Evolutionary conservation across 768 basidiomycete species (phyloP).

Genomic region (Pleurotus citrinopileatus): DNA sequence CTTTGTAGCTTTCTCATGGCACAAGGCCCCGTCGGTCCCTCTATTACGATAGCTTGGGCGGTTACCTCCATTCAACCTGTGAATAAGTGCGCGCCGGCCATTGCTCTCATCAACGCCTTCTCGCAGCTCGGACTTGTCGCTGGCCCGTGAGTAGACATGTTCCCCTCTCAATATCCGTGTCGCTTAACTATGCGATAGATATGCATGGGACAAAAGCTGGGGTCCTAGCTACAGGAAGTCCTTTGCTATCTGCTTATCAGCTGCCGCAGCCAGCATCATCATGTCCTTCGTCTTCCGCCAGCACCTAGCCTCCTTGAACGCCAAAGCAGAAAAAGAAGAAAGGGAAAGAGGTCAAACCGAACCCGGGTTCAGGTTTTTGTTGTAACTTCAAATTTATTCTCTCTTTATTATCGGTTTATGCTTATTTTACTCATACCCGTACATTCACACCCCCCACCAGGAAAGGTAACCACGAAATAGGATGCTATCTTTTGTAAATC

Average conservation of each 20-base stretch:
- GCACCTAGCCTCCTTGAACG: conserved; percentile 38
- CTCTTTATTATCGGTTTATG: neutral
- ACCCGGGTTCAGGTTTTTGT: conserved; percentile 1
- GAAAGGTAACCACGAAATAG: neutral
- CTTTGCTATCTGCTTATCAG: conserved; percentile 71
- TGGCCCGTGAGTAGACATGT: conserved; percentile 9
- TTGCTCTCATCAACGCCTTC: conserved; percentile 8
- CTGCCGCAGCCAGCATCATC: conserved; percentile 45
- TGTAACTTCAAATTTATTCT: neutral
- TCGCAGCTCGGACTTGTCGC: conserved; percentile 5
- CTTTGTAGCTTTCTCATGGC: conserved; percentile 7
- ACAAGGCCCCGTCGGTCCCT: neutral
- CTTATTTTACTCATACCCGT: neutral
- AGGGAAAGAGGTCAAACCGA: conserved; percentile 4
- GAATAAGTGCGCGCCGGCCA: neutral
- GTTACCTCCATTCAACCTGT: conserved; percentile 29
- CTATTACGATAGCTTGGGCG: conserved; percentile 1
- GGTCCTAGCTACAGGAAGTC: conserved; percentile 28
- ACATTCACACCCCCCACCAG: neutral
- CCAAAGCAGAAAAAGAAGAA: conserved; percentile 8
- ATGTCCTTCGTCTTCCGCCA: conserved; percentile 50
- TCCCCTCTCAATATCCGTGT: neutral
- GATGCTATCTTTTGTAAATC: neutral
- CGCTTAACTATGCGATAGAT: neutral
- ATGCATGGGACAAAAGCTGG: conserved; percentile 7